phyloP scores from a whole-genome alignment of 2,329 filamentous ascomycete genomes.

The Pseudofabraea citricarpa region DNA sequence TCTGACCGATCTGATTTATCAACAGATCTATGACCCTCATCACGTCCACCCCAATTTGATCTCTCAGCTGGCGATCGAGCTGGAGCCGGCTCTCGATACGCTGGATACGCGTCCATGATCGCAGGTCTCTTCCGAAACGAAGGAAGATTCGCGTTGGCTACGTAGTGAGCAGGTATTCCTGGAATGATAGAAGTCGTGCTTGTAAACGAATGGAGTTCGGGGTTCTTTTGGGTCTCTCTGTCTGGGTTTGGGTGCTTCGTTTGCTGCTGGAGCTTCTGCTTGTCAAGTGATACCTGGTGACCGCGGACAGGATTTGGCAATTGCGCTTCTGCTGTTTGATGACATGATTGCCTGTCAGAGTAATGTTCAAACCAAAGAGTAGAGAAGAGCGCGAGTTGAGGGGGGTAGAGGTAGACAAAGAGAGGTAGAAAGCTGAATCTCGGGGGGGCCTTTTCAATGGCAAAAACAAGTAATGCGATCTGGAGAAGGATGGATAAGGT shows the following conservation, averaged over 20 bases:
- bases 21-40: slow-evolving; percentile 22
- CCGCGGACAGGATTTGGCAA: slow-evolving; percentile 18
- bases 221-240: too few relatives aligned
- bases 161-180: too few relatives aligned
- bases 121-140: slow-evolving; percentile 2
- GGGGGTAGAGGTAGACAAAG: slow-evolving; percentile 14
- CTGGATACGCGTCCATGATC: slow-evolving; percentile 23
- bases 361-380: slow-evolving; percentile 23
- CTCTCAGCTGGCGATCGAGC: slow-evolving; percentile 29
- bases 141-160: too few relatives aligned
- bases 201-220: too few relatives aligned
- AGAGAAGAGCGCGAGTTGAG: slow-evolving; percentile 8
- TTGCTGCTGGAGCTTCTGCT: slow-evolving; percentile 17
- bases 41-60: slow-evolving; percentile 27
- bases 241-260: slow-evolving; percentile 7
- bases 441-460: slow-evolving; percentile 16
- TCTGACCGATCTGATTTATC: slow-evolving; percentile 46
- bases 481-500: not conserved
- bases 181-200: too few relatives aligned
- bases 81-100: slow-evolving; percentile 26
- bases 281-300: slow-evolving; percentile 27
- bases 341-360: slow-evolving; percentile 33
- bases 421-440: slow-evolving; percentile 15
- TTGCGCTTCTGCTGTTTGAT: slow-evolving; percentile 28
- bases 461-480: slow-evolving; percentile 11